phyloP scores from a whole-genome alignment of 1,284 basidiomycete genomes.

The Veloboletus limbatus region DNA sequence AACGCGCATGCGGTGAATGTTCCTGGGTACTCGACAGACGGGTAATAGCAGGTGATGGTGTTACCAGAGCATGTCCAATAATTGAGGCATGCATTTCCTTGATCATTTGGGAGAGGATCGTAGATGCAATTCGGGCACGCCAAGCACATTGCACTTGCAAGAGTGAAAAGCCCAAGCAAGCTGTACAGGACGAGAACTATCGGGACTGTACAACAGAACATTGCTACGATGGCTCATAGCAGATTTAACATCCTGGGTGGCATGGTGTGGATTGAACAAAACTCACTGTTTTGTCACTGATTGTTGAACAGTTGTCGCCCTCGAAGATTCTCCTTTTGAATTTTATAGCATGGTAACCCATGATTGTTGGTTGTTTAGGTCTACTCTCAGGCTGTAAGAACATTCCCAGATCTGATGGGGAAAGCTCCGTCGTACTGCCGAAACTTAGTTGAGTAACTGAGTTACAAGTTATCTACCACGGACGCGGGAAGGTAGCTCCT shows the following conservation, averaged over 20 bases:
- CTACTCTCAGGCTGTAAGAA: background rate
- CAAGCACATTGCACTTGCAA: conserved; percentile 6
- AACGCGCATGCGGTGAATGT: conserved; percentile 15
- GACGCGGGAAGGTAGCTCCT: background rate
- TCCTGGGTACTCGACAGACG: conserved; percentile 14
- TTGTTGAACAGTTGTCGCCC: background rate
- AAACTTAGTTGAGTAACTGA: background rate
- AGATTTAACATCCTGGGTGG: background rate
- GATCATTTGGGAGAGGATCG: conserved; percentile 7
- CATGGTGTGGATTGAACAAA: background rate
- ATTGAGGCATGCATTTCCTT: conserved; percentile 10
- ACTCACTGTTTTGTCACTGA: background rate
- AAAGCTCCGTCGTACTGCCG: background rate
- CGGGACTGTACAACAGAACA: conserved; percentile 4
- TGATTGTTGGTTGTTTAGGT: background rate
- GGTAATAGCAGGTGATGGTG: conserved; percentile 17
- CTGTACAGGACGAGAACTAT: conserved; percentile 2
- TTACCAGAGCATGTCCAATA: conserved; percentile 15
- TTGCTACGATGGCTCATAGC: background rate
- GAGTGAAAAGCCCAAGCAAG: conserved; percentile 11
- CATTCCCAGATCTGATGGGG: background rate
- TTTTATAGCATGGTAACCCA: background rate
- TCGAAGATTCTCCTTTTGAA: too few relatives aligned
- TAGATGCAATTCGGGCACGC: conserved; percentile 14
- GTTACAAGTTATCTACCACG: too few relatives aligned